Percentiles rank a stretch among this genome's conserved stretches.
Conservation (phyloP, 2,329 filamentous ascomycete genomes). For the Gremmenia infestans region DNA sequence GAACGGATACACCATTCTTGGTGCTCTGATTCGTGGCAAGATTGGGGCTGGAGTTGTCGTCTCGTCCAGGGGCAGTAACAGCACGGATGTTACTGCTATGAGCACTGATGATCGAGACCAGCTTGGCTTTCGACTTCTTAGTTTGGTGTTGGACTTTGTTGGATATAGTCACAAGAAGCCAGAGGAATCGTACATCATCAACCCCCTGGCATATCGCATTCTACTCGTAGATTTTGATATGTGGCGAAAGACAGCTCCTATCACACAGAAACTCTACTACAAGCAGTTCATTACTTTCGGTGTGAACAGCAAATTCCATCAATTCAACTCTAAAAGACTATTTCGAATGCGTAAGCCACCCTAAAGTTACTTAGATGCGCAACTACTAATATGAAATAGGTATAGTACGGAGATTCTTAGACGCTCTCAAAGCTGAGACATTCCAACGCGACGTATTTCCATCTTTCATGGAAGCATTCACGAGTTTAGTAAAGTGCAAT, state of each 20-base stretch:
- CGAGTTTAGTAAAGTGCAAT: conserved; percentile 72
- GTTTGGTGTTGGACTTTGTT: conserved; percentile 76
- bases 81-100: conserved; percentile 34
- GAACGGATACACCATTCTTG: conserved; percentile 86
- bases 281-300: conserved; percentile 86
- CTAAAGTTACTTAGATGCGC: conserved; percentile 10
- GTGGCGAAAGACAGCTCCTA: conserved; percentile 74
- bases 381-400: conserved; percentile 44
- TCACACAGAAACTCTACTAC: conserved; percentile 86
- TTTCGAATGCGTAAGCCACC: conserved; percentile 75
- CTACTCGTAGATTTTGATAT: conserved; percentile 89
- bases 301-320: conserved; percentile 82
- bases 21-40: conserved; percentile 78
- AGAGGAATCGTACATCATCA: conserved; percentile 87
- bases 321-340: conserved; percentile 84
- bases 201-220: conserved; percentile 89
- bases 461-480: conserved; percentile 74
- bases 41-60: conserved; percentile 50
- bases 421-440: conserved; percentile 81
- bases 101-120: conserved; percentile 50
- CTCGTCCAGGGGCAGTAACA: conserved; percentile 28
- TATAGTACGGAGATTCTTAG: conserved; percentile 83
- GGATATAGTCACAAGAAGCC: conserved; percentile 79
- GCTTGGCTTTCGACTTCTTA: conserved; percentile 61
- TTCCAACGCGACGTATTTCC: conserved; percentile 68